A percentile compares a stretch with the other conserved stretches of the same genome.
Evolutionary conservation across 345 rosid species (phyloP).

Genomic region (Euclidium syriacum): DNA sequence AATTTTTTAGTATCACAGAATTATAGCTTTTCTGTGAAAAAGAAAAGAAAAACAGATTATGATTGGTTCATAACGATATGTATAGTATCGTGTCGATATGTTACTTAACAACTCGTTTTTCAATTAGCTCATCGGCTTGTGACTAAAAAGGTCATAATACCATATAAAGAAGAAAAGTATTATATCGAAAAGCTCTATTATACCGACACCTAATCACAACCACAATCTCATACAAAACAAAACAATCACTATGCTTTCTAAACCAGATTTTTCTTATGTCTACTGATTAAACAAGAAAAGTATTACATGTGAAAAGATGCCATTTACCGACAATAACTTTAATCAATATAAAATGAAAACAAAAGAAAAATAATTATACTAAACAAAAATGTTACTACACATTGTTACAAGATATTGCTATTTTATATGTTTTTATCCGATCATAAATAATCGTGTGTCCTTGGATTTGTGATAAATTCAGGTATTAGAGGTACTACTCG

Average conservation of each 20-base stretch:
- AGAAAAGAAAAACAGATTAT: not conserved
- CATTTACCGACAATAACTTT: conserved; percentile 22
- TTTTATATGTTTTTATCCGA: too few species aligned
- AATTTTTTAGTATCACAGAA: not conserved
- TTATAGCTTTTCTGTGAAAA: not conserved
- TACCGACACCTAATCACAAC: conserved; percentile 25
- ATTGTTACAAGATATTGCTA: too few species aligned
- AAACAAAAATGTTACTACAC: too few species aligned
- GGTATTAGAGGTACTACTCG: too few species aligned
- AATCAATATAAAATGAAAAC: not conserved
- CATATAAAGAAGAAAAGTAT: not conserved
- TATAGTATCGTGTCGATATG: conserved; percentile 21
- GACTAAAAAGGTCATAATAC: conserved; percentile 5
- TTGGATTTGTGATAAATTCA: too few species aligned
- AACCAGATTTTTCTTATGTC: not conserved
- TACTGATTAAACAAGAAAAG: not conserved
- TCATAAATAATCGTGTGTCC: too few species aligned
- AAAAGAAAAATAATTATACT: conserved; percentile 4
- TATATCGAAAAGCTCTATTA: conserved; percentile 8
- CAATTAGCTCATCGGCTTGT: conserved; percentile 27
- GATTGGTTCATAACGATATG: conserved; percentile 14
- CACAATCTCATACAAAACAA: conserved; percentile 18
- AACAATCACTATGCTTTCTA: not conserved
- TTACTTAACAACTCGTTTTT: conserved; percentile 16
- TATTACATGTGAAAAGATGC: not conserved